A percentile compares a stretch with the other conserved stretches of the same genome.
phyloP scores from a whole-genome alignment of 2,329 filamentous ascomycete genomes.

The Microdochium nivale region DNA sequence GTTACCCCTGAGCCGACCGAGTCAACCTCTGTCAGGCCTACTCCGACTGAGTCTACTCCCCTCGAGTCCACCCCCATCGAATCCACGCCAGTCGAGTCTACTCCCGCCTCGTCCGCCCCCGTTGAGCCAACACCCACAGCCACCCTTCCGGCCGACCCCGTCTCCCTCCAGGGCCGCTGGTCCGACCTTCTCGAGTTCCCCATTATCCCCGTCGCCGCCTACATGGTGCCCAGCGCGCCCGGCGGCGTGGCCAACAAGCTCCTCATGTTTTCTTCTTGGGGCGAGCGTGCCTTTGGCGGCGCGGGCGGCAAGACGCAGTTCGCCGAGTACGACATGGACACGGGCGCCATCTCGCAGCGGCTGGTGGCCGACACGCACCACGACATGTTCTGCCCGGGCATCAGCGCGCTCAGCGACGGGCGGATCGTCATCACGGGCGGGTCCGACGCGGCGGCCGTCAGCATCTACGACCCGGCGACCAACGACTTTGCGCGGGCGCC shows the following conservation, averaged over 20 bases:
- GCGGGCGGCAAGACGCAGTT: constrained; percentile 8
- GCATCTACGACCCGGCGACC: constrained; percentile 32
- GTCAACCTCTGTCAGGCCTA: no score
- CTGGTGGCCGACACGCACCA: constrained; percentile 32
- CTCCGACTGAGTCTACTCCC: background rate
- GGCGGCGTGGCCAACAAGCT: constrained; percentile 9
- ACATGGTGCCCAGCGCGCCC: constrained; percentile 15
- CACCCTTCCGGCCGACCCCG: background rate
- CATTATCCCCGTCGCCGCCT: constrained; percentile 17
- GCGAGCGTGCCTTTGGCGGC: constrained; percentile 13
- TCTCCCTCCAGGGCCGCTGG: constrained; percentile 6
- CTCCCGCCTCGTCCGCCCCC: background rate
- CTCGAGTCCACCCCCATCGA: background rate
- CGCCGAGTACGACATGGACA: constrained; percentile 10
- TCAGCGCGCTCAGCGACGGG: constrained; percentile 38
- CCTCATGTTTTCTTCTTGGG: constrained; percentile 16
- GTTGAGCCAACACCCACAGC: background rate
- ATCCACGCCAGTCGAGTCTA: background rate
- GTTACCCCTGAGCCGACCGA: background rate
- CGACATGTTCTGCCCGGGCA: constrained; percentile 51
- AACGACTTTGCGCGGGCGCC: constrained; percentile 28
- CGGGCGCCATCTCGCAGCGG: constrained; percentile 16
- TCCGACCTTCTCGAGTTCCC: constrained; percentile 15
- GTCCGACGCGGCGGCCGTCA: constrained; percentile 35
- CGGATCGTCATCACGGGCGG: constrained; percentile 46